Evolutionary conservation across 2,329 filamentous ascomycete genomes (phyloP).

Genomic region (Lecanicillium sp.): DNA sequence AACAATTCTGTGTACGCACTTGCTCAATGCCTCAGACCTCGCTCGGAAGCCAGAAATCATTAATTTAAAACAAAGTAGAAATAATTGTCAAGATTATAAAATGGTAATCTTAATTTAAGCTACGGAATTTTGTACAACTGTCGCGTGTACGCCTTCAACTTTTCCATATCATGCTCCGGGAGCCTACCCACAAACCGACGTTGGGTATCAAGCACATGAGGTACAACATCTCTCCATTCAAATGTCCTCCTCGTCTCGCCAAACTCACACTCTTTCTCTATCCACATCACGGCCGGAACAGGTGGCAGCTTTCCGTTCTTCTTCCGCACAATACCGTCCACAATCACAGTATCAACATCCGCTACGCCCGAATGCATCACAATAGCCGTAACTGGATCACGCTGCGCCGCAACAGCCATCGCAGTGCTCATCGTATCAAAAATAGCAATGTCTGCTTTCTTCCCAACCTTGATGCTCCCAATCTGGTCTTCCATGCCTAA

Average conservation of each 20-base stretch:
- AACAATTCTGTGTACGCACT: too few relatives aligned
- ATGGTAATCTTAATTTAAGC: too few relatives aligned
- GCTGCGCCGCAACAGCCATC: constrained; percentile 11
- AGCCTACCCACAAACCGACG: background rate
- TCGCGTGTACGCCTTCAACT: too few relatives aligned
- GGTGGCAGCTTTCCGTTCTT: constrained; percentile 25
- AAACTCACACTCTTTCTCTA: background rate
- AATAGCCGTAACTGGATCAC: constrained; percentile 43
- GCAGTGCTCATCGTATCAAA: constrained; percentile 26
- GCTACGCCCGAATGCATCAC: constrained; percentile 42
- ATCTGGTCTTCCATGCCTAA: constrained; percentile 30
- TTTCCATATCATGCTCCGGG: background rate
- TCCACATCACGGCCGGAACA: background rate
- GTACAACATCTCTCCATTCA: background rate
- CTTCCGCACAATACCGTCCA: constrained; percentile 39
- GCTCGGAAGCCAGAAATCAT: too few relatives aligned
- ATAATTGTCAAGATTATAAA: too few relatives aligned
- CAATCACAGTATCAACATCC: constrained; percentile 39
- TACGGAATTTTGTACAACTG: too few relatives aligned
- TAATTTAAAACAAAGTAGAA: too few relatives aligned
- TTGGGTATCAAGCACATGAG: background rate
- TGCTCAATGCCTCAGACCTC: too few relatives aligned
- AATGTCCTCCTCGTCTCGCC: background rate
- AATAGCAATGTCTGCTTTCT: constrained; percentile 38
- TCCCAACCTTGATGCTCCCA: constrained; percentile 36